Conservation (phyloP, 192 early-diverging fungal genomes). For the Coemansia sp. region DNA sequence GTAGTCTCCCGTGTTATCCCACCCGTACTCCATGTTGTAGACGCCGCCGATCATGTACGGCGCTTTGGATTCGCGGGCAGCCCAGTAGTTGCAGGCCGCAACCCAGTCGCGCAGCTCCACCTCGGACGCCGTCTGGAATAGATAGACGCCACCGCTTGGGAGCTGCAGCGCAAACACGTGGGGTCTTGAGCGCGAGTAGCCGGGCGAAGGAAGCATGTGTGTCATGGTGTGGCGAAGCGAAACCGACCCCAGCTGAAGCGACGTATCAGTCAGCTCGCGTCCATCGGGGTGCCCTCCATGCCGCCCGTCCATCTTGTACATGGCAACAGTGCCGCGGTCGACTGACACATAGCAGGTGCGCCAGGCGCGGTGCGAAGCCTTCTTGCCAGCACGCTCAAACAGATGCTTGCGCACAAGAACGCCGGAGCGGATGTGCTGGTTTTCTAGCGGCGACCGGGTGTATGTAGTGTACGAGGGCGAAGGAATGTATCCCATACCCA, state of each 20-base stretch:
- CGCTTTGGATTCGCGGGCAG: constrained; percentile 84
- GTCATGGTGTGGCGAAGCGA: constrained; percentile 81
- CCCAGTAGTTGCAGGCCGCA: constrained; percentile 90
- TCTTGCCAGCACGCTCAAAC: constrained; percentile 70
- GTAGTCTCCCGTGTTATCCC: constrained; percentile 65
- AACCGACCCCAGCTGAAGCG: constrained; percentile 56
- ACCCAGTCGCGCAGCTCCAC: constrained; percentile 83
- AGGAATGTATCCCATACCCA: constrained; percentile 32
- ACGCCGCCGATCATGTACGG: constrained; percentile 81
- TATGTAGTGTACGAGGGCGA: constrained; percentile 33
- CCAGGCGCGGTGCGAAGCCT: constrained; percentile 86
- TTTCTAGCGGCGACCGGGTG: constrained; percentile 52
- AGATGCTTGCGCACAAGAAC: constrained; percentile 85
- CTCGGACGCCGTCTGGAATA: constrained; percentile 80
- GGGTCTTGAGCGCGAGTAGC: constrained; percentile 73
- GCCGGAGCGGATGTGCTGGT: constrained; percentile 52
- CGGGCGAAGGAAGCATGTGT: constrained; percentile 79
- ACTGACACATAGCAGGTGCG: constrained; percentile 73
- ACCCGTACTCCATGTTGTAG: constrained; percentile 92
- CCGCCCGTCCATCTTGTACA: constrained; percentile 73
- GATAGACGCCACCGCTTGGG: constrained; percentile 76
- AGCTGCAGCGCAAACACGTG: constrained; percentile 86
- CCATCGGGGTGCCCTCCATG: constrained; percentile 48
- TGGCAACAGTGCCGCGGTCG: constrained; percentile 73
- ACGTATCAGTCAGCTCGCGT: constrained; percentile 55